Base-by-base conservation (phyloP, 75 land plant species). In the Cupressus sempervirens region DNA sequence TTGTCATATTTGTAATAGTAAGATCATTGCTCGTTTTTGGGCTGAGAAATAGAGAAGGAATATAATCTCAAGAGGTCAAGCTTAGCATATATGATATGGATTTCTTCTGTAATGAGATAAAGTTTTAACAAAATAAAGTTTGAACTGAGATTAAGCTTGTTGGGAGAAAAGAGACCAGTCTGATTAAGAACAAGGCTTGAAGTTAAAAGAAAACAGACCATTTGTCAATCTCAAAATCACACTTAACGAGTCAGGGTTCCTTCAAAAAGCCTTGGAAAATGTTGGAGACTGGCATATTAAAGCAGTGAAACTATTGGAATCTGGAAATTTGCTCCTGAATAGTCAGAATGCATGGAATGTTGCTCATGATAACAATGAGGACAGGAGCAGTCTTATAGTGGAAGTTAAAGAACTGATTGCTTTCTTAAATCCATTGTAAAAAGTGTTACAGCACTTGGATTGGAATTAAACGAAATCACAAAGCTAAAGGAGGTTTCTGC, bases 221-320 rank as follows among this genome's bases (percentile, higher is more conserved):
- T n/a, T n/a, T n/a, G n/a, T n/a, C n/a, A n/a, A n/a, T 82, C 83
- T 82, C 11, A 82, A 82, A 48, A 58, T 48, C 26, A 46, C 83
- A 23, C 35, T 82, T 11, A 82, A 82, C 12, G 54, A 82, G 54
- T 14, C 83, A 82, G 62, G 53, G 50, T 43, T 82, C 0, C 38
- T 82, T 53, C 3, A 13, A 53, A 50, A 29, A 32, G 83, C 48
- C 36, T 53, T 82, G 26, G 34, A 53, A 32, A 82, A 48, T 53
- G 38, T 82, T 29, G 83, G 53, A 40, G 35, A 15, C 4, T 82
- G 83, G 83, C 0, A 62, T 30, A 48, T 38, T 0, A 34, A 82
- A 82, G 54, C 83, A 34, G 54, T 18, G 20, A 48, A 30, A 58
- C 48, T 82, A 36, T 40, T 20, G 38, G 83, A 58, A 53, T 82